Evolutionary conservation across 2,329 filamentous ascomycete genomes (phyloP), one percentile per base, ranked within the genome.

Genomic region (Sordariomycetes sp.): DNA sequence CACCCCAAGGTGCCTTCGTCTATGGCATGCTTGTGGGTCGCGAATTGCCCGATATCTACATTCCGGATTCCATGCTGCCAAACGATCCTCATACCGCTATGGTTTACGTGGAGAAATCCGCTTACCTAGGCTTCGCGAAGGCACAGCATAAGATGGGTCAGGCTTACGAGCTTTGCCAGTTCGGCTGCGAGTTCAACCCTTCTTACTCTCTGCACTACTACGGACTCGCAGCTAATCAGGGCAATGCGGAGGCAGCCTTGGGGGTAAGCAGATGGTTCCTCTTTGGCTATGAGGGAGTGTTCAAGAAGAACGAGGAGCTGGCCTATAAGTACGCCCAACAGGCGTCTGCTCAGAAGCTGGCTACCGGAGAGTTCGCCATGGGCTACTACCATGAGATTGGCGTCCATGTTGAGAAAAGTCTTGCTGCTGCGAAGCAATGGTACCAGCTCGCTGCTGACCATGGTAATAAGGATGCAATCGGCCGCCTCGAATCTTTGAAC

Each of bases 191-290:
- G 43, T 98, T 98, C 58, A 87, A 93, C 48, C 88, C 92, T 2
- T 82, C 86, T 1, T 72, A 93, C 38, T 96, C 90, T 2, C 62
- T 98, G 35, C 92, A 98, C 54, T 98, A 98, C 64, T 95, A 96
- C 51, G 86, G 86, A 24, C 70, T 98, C 21, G 90, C 92, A 16
- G 84, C 92, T 10, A 80, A 84, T 43, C 92, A 96, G 60, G 90
- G 88, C 14, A 87, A 96, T 48, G 70, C 87, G 0, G 92, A 98
- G 55, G 92, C 90, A 1, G 87, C 94, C 39, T 83, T 98, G 60
- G 87, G 90, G 19, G 87, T 98, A 40, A 96, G 90, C 59, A 92
- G 94, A 58, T 98, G 92, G 92, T 98, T 96, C 53, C 70, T 98
- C 19, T 96, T 94, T 50, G 92, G 92, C 3, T 88, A 92, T 44